Evolutionary conservation across 805 yeast genomes (phyloP).

Genomic region (Metschnikowia amazonensis): DNA sequence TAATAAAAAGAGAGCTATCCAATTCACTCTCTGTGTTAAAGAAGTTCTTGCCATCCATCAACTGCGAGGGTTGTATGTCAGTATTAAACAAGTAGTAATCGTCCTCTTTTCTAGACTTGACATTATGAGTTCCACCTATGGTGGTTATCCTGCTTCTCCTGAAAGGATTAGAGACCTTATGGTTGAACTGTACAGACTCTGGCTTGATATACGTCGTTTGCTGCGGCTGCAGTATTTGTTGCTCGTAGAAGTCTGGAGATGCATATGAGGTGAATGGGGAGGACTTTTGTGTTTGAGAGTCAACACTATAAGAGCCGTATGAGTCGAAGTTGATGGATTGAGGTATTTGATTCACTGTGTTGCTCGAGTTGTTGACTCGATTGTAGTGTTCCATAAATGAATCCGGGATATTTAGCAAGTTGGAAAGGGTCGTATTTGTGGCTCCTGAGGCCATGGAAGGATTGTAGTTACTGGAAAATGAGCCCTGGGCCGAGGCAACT

Average conservation of each 20-base stretch:
- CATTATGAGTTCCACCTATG: conserved; percentile 21
- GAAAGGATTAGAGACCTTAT: conserved; percentile 2
- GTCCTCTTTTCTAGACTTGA: conserved; percentile 27
- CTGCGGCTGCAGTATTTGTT: conserved; percentile 9
- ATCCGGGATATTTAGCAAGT: conserved; percentile 31
- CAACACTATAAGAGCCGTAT: conserved; percentile 14
- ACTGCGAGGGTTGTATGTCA: conserved; percentile 39
- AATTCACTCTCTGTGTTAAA: conserved; percentile 24
- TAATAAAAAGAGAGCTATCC: conserved; percentile 28
- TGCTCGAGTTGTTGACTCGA: conserved; percentile 16
- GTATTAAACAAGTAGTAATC: conserved; percentile 39
- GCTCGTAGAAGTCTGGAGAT: conserved; percentile 28
- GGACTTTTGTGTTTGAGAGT: conserved; percentile 9
- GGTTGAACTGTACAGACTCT: conserved; percentile 9
- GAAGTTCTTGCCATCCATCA: conserved; percentile 24
- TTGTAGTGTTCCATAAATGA: conserved; percentile 26
- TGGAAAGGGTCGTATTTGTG: conserved; percentile 12
- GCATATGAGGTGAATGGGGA: conserved; percentile 40
- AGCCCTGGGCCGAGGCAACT: conserved; percentile 8
- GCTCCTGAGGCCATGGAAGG: conserved; percentile 12
- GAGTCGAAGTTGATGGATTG: conserved; percentile 7
- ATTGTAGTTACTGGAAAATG: conserved; percentile 4
- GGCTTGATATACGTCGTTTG: conserved; percentile 11
- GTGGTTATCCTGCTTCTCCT: conserved; percentile 35
- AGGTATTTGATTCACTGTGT: conserved; percentile 14